These are phyloP conservation scores for Pulveroboletus sp. DNA, from an alignment of 768 basidiomycete species.

Conservation along the genomic window DNA sequence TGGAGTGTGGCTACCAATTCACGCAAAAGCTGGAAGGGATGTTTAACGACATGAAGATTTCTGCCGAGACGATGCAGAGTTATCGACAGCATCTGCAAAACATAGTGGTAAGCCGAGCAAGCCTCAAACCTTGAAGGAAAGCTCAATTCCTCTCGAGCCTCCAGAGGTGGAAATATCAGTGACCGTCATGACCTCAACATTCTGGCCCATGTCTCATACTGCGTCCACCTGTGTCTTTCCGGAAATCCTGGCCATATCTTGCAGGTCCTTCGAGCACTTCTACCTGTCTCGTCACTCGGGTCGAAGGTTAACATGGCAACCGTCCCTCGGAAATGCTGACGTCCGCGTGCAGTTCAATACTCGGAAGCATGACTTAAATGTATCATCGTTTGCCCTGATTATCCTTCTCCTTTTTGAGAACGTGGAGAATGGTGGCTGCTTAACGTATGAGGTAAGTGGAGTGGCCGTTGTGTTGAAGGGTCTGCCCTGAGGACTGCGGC, in stretches of 20 bases:
- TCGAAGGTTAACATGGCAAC: slow-evolving; percentile 87
- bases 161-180: slow-evolving; percentile 79
- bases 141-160: slow-evolving; percentile 41
- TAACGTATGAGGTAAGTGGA: slow-evolving; percentile 68
- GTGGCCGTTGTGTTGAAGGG: neutral
- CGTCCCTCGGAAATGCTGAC: slow-evolving; percentile 86
- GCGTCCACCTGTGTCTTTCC: slow-evolving; percentile 66
- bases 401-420: slow-evolving; percentile 86
- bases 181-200: slow-evolving; percentile 92
- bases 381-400: slow-evolving; percentile 84
- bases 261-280: slow-evolving; percentile 80
- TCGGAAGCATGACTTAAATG: slow-evolving; percentile 83
- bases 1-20: slow-evolving; percentile 95
- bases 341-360: slow-evolving; percentile 77
- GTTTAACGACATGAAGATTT: slow-evolving; percentile 96
- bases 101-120: slow-evolving; percentile 46
- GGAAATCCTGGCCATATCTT: slow-evolving; percentile 53
- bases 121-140: neutral
- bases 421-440: slow-evolving; percentile 55
- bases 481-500: neutral
- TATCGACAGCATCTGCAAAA: slow-evolving; percentile 62
- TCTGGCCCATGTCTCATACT: slow-evolving; percentile 84
- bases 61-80: slow-evolving; percentile 70
- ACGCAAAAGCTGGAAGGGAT: slow-evolving; percentile 98
- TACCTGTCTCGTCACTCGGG: slow-evolving; percentile 89